A percentile compares a stretch with the other conserved stretches of the same genome.
Conservation (phyloP, 2,329 filamentous ascomycete genomes). For the Aspergillus pseudoglaucus region DNA sequence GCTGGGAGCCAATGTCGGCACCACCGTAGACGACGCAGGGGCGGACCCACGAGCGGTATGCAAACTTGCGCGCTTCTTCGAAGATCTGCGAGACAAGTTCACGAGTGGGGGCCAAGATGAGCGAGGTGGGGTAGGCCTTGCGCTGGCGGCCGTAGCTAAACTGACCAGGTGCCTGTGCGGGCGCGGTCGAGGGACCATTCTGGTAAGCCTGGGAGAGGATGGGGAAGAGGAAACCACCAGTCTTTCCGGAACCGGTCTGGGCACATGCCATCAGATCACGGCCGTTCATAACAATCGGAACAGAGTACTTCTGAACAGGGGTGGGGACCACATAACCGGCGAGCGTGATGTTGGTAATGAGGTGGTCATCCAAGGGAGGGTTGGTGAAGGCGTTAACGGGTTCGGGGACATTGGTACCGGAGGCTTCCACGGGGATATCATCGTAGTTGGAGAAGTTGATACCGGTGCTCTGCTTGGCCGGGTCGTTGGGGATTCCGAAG, state of each 20-base stretch:
- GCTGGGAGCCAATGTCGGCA: constrained; percentile 96
- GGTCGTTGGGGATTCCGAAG: constrained; percentile 85
- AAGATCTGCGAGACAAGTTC: constrained; percentile 98
- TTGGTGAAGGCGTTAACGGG: constrained; percentile 86
- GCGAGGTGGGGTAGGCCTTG: constrained; percentile 93
- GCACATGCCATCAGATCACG: constrained; percentile 99
- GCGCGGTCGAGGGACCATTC: constrained; percentile 69
- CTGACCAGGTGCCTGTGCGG: constrained; percentile 55
- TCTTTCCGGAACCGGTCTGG: constrained; percentile 99
- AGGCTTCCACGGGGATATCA: constrained; percentile 97
- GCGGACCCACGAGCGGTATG: constrained; percentile 97
- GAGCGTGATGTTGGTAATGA: constrained; percentile 86
- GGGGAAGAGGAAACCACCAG: constrained; percentile 97
- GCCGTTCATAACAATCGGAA: constrained; percentile 95
- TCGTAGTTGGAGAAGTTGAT: constrained; percentile 99
- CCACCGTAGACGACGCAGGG: constrained; percentile 98
- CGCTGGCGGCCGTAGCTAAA: constrained; percentile 81
- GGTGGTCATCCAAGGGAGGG: constrained; percentile 89
- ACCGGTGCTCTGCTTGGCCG: constrained; percentile 90
- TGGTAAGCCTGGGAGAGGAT: constrained; percentile 97
- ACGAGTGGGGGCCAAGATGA: constrained; percentile 94
- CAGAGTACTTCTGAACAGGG: constrained; percentile 98
- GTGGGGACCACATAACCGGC: constrained; percentile 94
- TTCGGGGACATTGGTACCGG: constrained; percentile 86
- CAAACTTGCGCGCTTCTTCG: constrained; percentile 95